Evolutionary conservation across 1,284 basidiomycete genomes (phyloP).

Genomic region (Tranzscheliella williamsii): DNA sequence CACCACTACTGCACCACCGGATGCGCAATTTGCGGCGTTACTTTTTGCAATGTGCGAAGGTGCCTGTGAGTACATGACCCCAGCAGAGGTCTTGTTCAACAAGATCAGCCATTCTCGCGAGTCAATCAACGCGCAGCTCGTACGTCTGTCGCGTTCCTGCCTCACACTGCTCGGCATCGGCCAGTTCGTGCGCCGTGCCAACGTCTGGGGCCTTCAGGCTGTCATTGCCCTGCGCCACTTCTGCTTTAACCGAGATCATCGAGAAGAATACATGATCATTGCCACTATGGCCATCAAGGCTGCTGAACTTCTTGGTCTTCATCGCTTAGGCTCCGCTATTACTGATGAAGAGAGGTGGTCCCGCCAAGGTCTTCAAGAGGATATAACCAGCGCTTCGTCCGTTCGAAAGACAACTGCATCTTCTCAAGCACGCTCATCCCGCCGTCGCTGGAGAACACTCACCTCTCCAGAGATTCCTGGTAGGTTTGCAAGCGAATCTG

Average conservation of each 20-base stretch:
- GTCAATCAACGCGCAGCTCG: conserved; percentile 20
- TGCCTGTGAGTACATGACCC: conserved; percentile 38
- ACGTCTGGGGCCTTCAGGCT: conserved; percentile 34
- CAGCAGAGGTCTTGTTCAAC: conserved; percentile 30
- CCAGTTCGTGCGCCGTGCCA: conserved; percentile 23
- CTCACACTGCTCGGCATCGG: conserved; percentile 15
- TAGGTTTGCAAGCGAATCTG: too few relatives aligned
- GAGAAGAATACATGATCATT: conserved; percentile 23
- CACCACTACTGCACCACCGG: conserved; percentile 3
- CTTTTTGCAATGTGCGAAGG: conserved; percentile 32
- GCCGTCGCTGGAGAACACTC: conserved; percentile 24
- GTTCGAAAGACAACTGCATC: too few relatives aligned
- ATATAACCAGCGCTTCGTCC: not conserved
- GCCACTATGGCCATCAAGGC: conserved; percentile 32
- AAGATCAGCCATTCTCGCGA: conserved; percentile 18
- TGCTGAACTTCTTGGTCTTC: conserved; percentile 37
- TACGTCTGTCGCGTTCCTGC: conserved; percentile 6
- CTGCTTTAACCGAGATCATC: conserved; percentile 32
- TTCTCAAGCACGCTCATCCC: not conserved
- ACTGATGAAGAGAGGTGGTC: conserved; percentile 42
- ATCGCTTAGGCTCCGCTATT: conserved; percentile 42
- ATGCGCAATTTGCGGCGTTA: conserved; percentile 27
- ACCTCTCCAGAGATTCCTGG: conserved; percentile 21
- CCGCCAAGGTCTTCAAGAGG: not conserved
- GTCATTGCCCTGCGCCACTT: conserved; percentile 29